Evolutionary conservation across 805 yeast genomes (phyloP).

Genomic region (Candida argentea): DNA sequence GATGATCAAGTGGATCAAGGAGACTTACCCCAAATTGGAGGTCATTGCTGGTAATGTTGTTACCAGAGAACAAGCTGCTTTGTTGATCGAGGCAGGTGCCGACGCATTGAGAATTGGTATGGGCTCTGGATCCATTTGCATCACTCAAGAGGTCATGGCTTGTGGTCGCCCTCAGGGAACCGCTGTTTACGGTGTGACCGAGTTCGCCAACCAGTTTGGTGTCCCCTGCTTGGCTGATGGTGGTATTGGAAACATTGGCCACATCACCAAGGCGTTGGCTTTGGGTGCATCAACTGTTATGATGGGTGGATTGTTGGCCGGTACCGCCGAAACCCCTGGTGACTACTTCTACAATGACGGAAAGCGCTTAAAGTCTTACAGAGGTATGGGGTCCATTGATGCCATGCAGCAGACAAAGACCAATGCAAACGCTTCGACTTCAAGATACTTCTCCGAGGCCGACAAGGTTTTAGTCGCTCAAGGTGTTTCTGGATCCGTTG

Average conservation of each 20-base stretch:
- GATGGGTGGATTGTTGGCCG: conserved; percentile 99
- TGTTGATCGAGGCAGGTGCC: conserved; percentile 85
- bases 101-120: conserved; percentile 98
- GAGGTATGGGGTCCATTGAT: conserved; percentile 99
- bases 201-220: conserved; percentile 91
- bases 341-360: conserved; percentile 97
- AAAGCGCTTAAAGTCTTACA: conserved; percentile 90
- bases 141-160: conserved; percentile 99
- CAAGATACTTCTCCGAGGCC: conserved; percentile 94
- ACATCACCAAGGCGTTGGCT: conserved; percentile 92
- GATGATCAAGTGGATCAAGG: conserved; percentile 87
- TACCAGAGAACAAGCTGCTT: conserved; percentile 98
- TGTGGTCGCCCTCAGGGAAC: conserved; percentile 99
- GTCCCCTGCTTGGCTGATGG: conserved; percentile 99
- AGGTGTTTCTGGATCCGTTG: conserved; percentile 96
- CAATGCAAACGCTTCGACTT: conserved; percentile 93
- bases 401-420: conserved; percentile 91
- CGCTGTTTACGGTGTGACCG: conserved; percentile 89
- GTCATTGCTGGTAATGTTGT: conserved; percentile 98
- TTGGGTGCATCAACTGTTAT: conserved; percentile 94
- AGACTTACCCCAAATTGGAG: conserved; percentile 66
- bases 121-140: conserved; percentile 99
- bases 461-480: conserved; percentile 96
- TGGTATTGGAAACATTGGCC: conserved; percentile 98
- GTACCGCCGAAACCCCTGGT: conserved; percentile 98